Base-by-base conservation (phyloP, 495 filamentous ascomycete species). In the Friedmanniomyces simplex region DNA sequence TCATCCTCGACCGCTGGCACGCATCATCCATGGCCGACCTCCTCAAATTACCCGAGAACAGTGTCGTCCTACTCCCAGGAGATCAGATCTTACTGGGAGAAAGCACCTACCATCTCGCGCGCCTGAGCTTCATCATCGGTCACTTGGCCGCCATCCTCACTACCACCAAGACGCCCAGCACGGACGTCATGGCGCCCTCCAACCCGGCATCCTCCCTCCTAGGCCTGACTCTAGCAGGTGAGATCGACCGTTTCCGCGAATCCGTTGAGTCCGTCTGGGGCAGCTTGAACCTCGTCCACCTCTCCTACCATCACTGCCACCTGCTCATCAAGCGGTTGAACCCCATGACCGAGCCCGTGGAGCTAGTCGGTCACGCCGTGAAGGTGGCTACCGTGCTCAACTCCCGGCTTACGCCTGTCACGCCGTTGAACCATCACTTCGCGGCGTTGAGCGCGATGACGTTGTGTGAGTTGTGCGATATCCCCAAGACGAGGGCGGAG, bases 1-100 rank as follows among this genome's bases (percentile, higher is more conserved):
- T 84, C 47, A 80, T 87, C 63, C 70, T 95, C 56, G 82, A 88
- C 54, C 80, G 87, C 28, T 91, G 84, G 83, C 81, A 89, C 64
- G 81, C 86, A 16, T 76, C 84, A 41, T 83, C 81, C 63, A 84
- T 80, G 0, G 81, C 80, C 12, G 78, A 67, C 51, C 78, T 81
- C 11, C 54, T 77, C 4, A 67, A 80, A 43, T 79, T 89, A 57
- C 74, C 73, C 13, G 82, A 90, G 54, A 73, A 76, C 26, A 83
- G 73, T 59, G 75, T 85, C 13, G 73, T 85, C 18, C 68, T 84
- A 52, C 72, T 79, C 14, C 78, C 77, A 0, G 83, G 85, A 55
- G 81, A 93, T 66, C 76, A 79, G 62, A 68, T 74, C 48, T 67
- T 91, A 11, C 74, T 89, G 36, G 86, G 86, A 13, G 78, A 84